Base-by-base conservation (phyloP, 805 yeast genomes). In the Ogataea chonburiensis region DNA sequence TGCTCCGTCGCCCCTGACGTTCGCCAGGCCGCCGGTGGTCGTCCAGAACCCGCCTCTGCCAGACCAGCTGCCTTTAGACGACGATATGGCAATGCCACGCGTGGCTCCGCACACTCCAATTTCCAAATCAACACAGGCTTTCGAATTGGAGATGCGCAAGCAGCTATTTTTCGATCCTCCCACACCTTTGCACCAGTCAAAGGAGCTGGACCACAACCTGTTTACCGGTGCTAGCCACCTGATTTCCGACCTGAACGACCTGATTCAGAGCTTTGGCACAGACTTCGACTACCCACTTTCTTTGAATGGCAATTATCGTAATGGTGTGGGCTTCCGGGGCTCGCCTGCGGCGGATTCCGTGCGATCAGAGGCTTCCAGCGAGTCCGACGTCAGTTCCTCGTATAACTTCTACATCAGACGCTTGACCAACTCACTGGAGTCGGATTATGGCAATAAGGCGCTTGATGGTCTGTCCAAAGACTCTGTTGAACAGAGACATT, bases 211-310 rank as follows among this genome's bases (percentile, higher is more conserved):
- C 34, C 52, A 53, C 25, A 58, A 49, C 24, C 41, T 63, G 4
- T 49, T 63, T 37, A 49, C 56, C 28, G 66, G 64, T 24, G 66
- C 66, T 4, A 53, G 63, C 13, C 49, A 55, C 34, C 44, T 63
- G 36, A 63, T 63, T 31, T 51, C 60, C 9, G 66, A 63, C 35
- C 46, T 63, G 35, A 62, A 62, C 37, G 63, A 56, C 12, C 38
- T 63, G 32, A 60, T 63, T 26, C 53, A 56, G 21, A 52, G 51
- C 10, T 54, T 59, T 39, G 50, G 49, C 10, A 24, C 40, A 8
- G 61, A 59, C 17, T 45, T 49, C 20, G 50, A 47, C 17, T 43
- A 43, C 13, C 49, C 51, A 11, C 27, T 38, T 10, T 32, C 30
- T 14, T 28, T 11, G 20, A n/a, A 19, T 17, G 21, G 21, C 12